Conservation (phyloP, 2,329 filamentous ascomycete species). For the Epichloe coenophiala region DNA sequence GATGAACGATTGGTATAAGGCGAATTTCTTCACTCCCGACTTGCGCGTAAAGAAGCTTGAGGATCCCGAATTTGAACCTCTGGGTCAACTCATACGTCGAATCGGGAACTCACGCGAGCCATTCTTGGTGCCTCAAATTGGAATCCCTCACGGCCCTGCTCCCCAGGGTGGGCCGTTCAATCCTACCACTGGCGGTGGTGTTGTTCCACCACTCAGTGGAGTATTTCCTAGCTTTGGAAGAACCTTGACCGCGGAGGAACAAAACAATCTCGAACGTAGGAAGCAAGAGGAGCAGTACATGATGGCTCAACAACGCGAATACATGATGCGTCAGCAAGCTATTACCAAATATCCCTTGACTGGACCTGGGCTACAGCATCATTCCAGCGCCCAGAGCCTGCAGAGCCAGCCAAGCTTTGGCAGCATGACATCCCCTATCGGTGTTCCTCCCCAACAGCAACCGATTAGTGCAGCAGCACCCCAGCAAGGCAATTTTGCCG, state of each 20-base stretch:
- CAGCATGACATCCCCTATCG: conserved; percentile 79
- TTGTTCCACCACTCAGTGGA: conserved; percentile 78
- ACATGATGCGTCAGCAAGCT: conserved; percentile 72
- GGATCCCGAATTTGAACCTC: conserved; percentile 83
- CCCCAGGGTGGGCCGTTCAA: conserved; percentile 35
- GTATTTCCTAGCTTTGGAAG: conserved; percentile 95
- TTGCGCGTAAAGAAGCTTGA: conserved; percentile 90
- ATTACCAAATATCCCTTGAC: conserved; percentile 57
- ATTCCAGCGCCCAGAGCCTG: conserved; percentile 87
- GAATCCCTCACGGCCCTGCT: conserved; percentile 78
- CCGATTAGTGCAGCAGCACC: conserved; percentile 20
- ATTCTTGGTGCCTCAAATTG: conserved; percentile 94
- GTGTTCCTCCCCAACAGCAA: conserved; percentile 35
- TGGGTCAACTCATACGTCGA: conserved; percentile 85
- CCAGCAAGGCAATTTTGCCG: conserved; percentile 50
- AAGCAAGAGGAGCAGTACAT: conserved; percentile 98
- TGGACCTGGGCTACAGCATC: conserved; percentile 57
- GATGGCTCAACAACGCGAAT: conserved; percentile 92
- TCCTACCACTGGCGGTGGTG: conserved; percentile 39
- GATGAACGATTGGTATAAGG: conserved; percentile 99
- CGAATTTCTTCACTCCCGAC: conserved; percentile 91
- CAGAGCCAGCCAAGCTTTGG: conserved; percentile 96
- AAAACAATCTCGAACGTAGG: conserved; percentile 88
- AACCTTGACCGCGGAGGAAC: conserved; percentile 91
- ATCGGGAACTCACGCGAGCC: conserved; percentile 97